A percentile compares a stretch with the other conserved stretches of the same genome.
phyloP scores from a whole-genome alignment of 768 basidiomycete genomes.

The Pleurotus sapidus region DNA sequence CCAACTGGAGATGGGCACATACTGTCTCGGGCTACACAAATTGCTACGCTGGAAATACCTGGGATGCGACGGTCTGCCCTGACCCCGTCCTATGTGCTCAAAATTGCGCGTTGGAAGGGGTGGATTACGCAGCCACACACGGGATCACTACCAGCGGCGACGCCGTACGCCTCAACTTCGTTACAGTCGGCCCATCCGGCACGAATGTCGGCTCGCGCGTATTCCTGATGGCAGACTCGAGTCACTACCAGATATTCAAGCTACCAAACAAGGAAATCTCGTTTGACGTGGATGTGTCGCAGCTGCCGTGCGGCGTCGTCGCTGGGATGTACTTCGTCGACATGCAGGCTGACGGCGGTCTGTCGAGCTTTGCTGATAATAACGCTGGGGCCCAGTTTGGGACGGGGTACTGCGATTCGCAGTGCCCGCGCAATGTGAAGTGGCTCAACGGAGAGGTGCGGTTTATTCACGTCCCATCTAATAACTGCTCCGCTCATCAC shows the following conservation, averaged over 20 bases:
- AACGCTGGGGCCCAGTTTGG: slow-evolving; percentile 31
- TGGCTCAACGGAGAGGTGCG: slow-evolving; percentile 37
- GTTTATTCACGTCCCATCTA: slow-evolving; percentile 13
- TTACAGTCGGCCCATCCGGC: slow-evolving; percentile 16
- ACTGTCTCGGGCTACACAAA: slow-evolving; percentile 18
- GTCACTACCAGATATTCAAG: slow-evolving; percentile 32
- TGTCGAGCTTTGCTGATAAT: neutral
- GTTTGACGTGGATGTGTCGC: slow-evolving; percentile 59
- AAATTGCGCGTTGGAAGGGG: slow-evolving; percentile 18
- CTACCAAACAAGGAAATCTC: slow-evolving; percentile 57
- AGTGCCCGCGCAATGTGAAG: slow-evolving; percentile 44
- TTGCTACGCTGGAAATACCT: slow-evolving; percentile 37
- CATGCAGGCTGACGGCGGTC: neutral
- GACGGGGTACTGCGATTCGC: slow-evolving; percentile 17
- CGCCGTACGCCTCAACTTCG: slow-evolving; percentile 29
- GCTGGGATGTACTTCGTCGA: slow-evolving; percentile 21
- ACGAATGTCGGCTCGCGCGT: slow-evolving; percentile 12
- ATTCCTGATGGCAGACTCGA: neutral
- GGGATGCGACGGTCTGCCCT: slow-evolving; percentile 35
- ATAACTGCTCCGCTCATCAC: neutral
- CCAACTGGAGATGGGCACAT: slow-evolving; percentile 37
- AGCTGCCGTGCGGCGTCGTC: slow-evolving; percentile 31
- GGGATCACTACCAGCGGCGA: slow-evolving; percentile 31
- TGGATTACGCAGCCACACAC: slow-evolving; percentile 30
- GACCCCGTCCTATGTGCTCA: slow-evolving; percentile 9